A percentile compares a stretch with the other conserved stretches of the same genome.
These are phyloP conservation scores for Coniophora puteana DNA, from an alignment of 1,284 basidiomycete species.

Conservation along the genomic window DNA sequence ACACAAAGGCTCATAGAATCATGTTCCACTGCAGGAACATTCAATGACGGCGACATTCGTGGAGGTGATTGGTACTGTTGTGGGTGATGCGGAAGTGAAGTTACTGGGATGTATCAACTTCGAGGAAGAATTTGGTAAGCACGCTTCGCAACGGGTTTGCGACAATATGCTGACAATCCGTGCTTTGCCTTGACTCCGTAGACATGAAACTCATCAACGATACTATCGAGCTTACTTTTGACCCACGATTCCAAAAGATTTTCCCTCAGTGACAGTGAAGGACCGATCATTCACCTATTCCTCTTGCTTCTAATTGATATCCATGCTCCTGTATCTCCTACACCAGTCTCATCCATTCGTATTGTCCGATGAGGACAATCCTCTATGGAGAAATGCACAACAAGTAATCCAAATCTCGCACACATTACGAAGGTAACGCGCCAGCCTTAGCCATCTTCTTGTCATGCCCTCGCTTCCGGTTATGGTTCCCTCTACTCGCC, in stretches of 20 bases:
- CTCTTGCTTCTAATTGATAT: too few species aligned
- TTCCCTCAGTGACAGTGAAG: conserved; percentile 29
- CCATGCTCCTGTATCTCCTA: too few species aligned
- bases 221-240: conserved; percentile 60
- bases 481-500: conserved; percentile 56
- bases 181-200: conserved; percentile 23
- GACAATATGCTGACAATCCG: not conserved
- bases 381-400: conserved; percentile 5
- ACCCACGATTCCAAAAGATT: conserved; percentile 54
- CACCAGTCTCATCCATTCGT: not conserved
- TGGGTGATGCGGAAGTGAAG: conserved; percentile 58
- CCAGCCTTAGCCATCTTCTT: conserved; percentile 69
- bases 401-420: not conserved
- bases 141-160: too few species aligned
- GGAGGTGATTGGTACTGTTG: conserved; percentile 74
- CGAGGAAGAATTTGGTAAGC: conserved; percentile 53
- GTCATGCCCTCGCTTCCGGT: conserved; percentile 69
- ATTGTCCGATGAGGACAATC: not conserved
- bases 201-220: conserved; percentile 68
- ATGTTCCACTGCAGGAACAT: conserved; percentile 35
- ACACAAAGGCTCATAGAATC: conserved; percentile 10
- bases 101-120: conserved; percentile 60
- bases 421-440: conserved; percentile 21
- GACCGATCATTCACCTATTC: not conserved
- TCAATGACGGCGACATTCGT: conserved; percentile 54